Evolutionary conservation across 805 yeast species (phyloP).

Genomic region (Candida tibetensis): DNA sequence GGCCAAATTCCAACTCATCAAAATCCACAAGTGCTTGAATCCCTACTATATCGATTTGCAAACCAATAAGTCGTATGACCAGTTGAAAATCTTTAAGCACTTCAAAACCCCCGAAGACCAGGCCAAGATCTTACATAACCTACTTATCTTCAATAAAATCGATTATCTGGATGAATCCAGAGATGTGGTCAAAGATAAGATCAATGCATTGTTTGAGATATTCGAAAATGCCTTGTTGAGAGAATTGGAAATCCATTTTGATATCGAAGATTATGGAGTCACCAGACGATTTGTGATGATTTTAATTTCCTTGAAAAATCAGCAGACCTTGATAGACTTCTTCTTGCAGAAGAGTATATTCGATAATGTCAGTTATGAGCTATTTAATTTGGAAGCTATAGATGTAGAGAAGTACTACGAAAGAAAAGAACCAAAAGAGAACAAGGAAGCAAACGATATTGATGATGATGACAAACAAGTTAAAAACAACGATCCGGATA

Average conservation of each 20-base stretch:
- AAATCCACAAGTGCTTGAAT: slow-evolving; percentile 36
- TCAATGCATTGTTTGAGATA: slow-evolving; percentile 58
- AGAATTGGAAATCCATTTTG: slow-evolving; percentile 63
- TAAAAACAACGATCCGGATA: background rate
- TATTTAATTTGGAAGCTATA: slow-evolving; percentile 29
- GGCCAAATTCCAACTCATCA: slow-evolving; percentile 40
- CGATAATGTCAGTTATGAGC: slow-evolving; percentile 31
- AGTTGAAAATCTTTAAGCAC: slow-evolving; percentile 44
- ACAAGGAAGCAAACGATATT: slow-evolving; percentile 7
- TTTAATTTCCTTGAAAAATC: slow-evolving; percentile 34
- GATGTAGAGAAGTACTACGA: slow-evolving; percentile 22
- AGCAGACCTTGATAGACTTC: slow-evolving; percentile 43
- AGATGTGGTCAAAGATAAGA: slow-evolving; percentile 35
- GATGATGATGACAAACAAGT: slow-evolving; percentile 1
- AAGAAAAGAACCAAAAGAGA: background rate
- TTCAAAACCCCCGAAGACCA: slow-evolving; percentile 52
- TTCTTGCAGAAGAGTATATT: slow-evolving; percentile 42
- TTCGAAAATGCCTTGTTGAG: slow-evolving; percentile 68
- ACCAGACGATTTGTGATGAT: slow-evolving; percentile 37
- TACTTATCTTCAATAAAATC: slow-evolving; percentile 37
- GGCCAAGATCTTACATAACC: slow-evolving; percentile 42
- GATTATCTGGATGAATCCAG: slow-evolving; percentile 30
- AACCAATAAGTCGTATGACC: slow-evolving; percentile 37
- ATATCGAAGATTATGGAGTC: slow-evolving; percentile 41
- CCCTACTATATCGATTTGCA: slow-evolving; percentile 48